Base-by-base conservation (phyloP, 1,284 basidiomycete genomes). In the Cutaneotrichosporon sp. region DNA sequence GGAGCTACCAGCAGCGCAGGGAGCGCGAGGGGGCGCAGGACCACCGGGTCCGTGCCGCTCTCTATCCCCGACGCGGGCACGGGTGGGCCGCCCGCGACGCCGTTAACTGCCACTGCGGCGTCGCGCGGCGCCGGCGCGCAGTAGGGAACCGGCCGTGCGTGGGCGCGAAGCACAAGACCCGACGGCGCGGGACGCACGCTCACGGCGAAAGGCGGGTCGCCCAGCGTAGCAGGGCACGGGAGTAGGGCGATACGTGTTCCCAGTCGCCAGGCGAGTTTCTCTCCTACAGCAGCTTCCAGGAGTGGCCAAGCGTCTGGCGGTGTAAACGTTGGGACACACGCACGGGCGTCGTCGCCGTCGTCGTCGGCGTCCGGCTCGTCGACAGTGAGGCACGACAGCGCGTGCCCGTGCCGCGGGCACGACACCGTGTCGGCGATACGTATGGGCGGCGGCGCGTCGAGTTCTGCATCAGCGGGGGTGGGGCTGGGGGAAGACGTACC, bases 1-100 rank as follows among this genome's bases (percentile, higher is more conserved):
- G 59, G 51, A 10, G 49, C 55, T 13, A 70, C 45, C n/a, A 51
- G 56, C 1, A 68, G 35, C 7, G 66, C 63, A 4, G 67, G 63
- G 4, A 68, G 54, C 3, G 47, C 41, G 2, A 69, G 48, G 10
- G 63, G 66, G 9, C 55, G 52, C 8, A 60, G 55, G 2, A 54
- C 49, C 17, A 51, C 42, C 14, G 59, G 55, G 33, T 46, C 49
- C 10, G 34, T 20, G 17, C 43, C 43, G 10, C 30, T 18, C 4
- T 35, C 43, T 1, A 33, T 45, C 8, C 43, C 44, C 5, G 44
- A 47, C 0, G 48, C 45, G 12, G 48, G 48, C 8, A 14, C 17
- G 22, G 35, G n/a, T n/a, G n/a, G n/a, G n/a, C n/a, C 18, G 22
- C 17, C 42, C 17, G 40, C 30, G n/a, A 22, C 35, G 4, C 43